A percentile compares a stretch with the other conserved stretches of the same genome.
These are phyloP conservation scores for Linnemannia zychae DNA, from an alignment of 192 early-diverging fungal species.

Conservation along the genomic window DNA sequence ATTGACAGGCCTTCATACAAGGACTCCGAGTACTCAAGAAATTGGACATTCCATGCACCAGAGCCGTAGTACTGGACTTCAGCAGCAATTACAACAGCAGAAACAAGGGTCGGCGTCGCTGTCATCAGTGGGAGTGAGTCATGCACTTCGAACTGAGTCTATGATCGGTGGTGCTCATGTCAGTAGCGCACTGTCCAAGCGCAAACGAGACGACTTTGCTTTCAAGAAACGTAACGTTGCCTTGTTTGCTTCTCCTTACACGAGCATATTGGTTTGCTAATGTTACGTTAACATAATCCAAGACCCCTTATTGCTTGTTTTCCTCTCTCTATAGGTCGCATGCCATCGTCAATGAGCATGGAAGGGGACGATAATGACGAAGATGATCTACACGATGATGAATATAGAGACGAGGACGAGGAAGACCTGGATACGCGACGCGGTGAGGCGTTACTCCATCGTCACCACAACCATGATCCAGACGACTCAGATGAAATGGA, in stretches of 20 bases:
- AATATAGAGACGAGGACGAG: constrained; percentile 25
- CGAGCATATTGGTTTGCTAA: not conserved
- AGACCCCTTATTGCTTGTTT: not conserved
- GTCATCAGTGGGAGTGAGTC: not conserved
- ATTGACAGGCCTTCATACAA: constrained; percentile 1
- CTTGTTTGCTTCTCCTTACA: not conserved
- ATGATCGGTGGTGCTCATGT: not conserved
- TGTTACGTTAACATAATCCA: not conserved
- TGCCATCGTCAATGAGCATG: constrained; percentile 18
- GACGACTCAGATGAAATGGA: constrained; percentile 29
- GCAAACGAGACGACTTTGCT: constrained; percentile 44
- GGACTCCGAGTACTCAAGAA: constrained; percentile 39
- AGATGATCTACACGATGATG: constrained; percentile 27
- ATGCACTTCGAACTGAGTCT: not conserved
- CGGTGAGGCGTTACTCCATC: not conserved
- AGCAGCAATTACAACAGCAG: not conserved
- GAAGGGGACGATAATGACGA: constrained; percentile 39
- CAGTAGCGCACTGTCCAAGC: constrained; percentile 28
- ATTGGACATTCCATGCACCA: not conserved
- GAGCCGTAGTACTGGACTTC: not conserved
- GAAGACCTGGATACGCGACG: constrained; percentile 16
- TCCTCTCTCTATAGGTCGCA: constrained; percentile 32
- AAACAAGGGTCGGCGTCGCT: not conserved
- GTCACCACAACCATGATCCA: constrained; percentile 2
- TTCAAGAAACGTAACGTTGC: constrained; percentile 34